Percentiles rank a stretch among this genome's conserved stretches.
Evolutionary conservation across 306 rosid genomes (phyloP).

Genomic region (Quercus rubra): DNA sequence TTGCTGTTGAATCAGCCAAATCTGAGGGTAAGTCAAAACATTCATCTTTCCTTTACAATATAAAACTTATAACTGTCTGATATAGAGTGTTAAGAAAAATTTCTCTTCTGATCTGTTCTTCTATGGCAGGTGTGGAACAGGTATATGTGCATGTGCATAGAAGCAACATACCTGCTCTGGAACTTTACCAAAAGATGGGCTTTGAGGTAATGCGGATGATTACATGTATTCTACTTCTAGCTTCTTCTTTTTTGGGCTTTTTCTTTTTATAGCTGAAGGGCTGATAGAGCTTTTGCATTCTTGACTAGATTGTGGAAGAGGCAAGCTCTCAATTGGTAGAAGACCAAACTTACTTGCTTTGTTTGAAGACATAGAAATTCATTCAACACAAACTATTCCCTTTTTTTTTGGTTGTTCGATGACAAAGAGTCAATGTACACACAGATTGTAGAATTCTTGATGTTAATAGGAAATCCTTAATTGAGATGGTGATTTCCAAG

Average conservation of each 20-base stretch:
- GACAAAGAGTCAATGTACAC: not conserved
- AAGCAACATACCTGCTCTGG: constrained; percentile 52
- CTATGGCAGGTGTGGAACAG: constrained; percentile 53
- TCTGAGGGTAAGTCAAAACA: constrained; percentile 46
- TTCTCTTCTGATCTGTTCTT: constrained; percentile 10
- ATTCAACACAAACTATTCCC: not conserved
- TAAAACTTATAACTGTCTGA: not conserved
- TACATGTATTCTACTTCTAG: not conserved
- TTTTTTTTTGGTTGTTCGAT: not conserved
- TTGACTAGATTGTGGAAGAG: constrained; percentile 56
- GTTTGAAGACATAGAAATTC: constrained; percentile 37
- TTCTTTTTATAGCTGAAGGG: not conserved
- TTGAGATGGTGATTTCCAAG: not conserved
- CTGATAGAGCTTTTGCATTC: constrained; percentile 23
- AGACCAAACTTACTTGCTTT: constrained; percentile 63
- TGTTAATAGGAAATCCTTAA: not conserved
- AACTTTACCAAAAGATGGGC: constrained; percentile 68
- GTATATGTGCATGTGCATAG: constrained; percentile 77
- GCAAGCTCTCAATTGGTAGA: constrained; percentile 49
- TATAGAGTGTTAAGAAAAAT: not conserved
- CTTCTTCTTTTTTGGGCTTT: not conserved
- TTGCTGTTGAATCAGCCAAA: constrained; percentile 70
- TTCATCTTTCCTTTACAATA: not conserved
- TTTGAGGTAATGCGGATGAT: constrained; percentile 57
- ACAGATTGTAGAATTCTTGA: not conserved